Evolutionary conservation across 257 asterid genomes (phyloP).

Genomic region (Forsythia suspensa): DNA sequence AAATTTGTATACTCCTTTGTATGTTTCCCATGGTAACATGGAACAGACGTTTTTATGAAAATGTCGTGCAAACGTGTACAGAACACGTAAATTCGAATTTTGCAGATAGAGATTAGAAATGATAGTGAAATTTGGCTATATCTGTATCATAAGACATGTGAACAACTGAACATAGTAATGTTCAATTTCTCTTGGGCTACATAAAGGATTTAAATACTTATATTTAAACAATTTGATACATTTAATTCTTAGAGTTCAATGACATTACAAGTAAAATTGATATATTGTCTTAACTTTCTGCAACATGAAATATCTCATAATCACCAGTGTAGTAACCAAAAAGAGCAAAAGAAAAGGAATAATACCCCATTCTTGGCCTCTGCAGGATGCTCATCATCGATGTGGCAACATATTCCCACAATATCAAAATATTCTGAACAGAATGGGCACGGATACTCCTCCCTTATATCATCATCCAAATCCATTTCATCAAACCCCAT

Average conservation of each 20-base stretch:
- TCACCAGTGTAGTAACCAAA: not conserved
- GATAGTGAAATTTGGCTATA: not conserved
- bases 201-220: not conserved
- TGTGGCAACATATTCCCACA: conserved; percentile 83
- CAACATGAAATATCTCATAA: not conserved
- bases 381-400: conserved; percentile 84
- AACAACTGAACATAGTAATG: not conserved
- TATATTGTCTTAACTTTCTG: not conserved
- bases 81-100: not conserved
- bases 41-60: not conserved
- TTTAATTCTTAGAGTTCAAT: not conserved
- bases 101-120: not conserved
- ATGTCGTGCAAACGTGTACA: not conserved
- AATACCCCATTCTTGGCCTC: conserved; percentile 81
- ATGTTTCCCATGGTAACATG: not conserved
- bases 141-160: not conserved
- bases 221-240: no score
- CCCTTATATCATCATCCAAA: conserved; percentile 65
- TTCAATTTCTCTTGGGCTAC: not conserved
- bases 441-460: conserved; percentile 82
- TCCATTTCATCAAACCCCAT: conserved; percentile 86
- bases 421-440: conserved; percentile 77
- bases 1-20: no score
- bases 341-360: conserved; percentile 7
- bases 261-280: not conserved